These are phyloP conservation scores for Sordariomycetes sp. DNA, from an alignment of 2,329 filamentous ascomycete genomes.

Conservation along the genomic window DNA sequence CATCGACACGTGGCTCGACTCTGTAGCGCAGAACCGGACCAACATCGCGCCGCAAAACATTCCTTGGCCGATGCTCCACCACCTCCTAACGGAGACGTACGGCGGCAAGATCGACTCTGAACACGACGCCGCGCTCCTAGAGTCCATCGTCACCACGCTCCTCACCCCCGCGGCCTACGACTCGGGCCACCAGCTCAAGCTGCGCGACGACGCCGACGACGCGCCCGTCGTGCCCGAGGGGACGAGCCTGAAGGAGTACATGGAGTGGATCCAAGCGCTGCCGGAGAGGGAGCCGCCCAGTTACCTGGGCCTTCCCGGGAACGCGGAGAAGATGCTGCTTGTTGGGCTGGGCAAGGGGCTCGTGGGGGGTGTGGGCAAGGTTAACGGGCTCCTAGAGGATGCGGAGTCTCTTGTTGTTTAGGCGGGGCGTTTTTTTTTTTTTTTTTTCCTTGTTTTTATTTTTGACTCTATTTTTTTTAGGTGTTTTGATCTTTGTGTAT, in stretches of 20 bases:
- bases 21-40: slow-evolving; percentile 67
- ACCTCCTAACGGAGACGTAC: slow-evolving; percentile 85
- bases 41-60: slow-evolving; percentile 91
- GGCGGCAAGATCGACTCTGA: slow-evolving; percentile 95
- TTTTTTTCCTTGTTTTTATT: slow-evolving; percentile 6
- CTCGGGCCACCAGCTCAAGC: slow-evolving; percentile 76
- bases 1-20: slow-evolving; percentile 88
- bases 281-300: slow-evolving; percentile 94
- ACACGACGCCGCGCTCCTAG: slow-evolving; percentile 64
- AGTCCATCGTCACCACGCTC: slow-evolving; percentile 59
- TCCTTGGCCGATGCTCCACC: slow-evolving; percentile 91
- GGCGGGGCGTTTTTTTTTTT: slow-evolving; percentile 27
- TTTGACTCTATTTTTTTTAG: slow-evolving; percentile 6
- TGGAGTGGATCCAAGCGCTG: slow-evolving; percentile 78
- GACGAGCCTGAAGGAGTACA: slow-evolving; percentile 75
- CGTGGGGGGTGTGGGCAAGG: slow-evolving; percentile 70
- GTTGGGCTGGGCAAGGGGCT: slow-evolving; percentile 78
- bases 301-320: slow-evolving; percentile 84
- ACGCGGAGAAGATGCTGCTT: slow-evolving; percentile 89
- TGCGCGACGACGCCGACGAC: slow-evolving; percentile 56
- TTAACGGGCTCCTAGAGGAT: slow-evolving; percentile 83
- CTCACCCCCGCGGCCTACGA: slow-evolving; percentile 86
- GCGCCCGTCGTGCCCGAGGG: slow-evolving; percentile 64
- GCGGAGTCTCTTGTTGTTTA: slow-evolving; percentile 73
- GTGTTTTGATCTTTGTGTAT: too few species aligned